Conservation (phyloP, 306 rosid genomes). For the Hippophae tibetana region DNA sequence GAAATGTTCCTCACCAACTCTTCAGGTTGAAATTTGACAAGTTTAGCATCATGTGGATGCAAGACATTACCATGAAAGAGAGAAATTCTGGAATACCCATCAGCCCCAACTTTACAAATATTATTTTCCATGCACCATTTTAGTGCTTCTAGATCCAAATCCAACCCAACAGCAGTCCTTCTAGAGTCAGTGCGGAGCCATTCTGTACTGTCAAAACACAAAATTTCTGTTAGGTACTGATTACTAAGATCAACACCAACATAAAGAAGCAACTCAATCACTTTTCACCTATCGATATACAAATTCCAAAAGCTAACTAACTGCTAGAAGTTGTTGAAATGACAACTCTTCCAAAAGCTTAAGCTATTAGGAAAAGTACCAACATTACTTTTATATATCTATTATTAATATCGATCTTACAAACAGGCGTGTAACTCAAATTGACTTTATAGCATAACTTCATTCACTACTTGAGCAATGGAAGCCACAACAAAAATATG, state of each 20-base stretch:
- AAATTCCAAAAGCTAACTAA: background rate
- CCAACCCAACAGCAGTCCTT: slow-evolving; percentile 74
- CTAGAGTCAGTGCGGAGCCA: slow-evolving; percentile 77
- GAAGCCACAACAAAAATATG: too few relatives aligned
- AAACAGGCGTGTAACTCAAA: too few relatives aligned
- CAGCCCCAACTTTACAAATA: slow-evolving; percentile 52
- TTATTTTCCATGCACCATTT: slow-evolving; percentile 80
- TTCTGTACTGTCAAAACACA: slow-evolving; percentile 46
- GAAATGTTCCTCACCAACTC: slow-evolving; percentile 39
- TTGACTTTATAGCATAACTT: too few relatives aligned
- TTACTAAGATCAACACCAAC: slow-evolving; percentile 3
- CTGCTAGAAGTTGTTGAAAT: too few relatives aligned
- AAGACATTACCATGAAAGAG: slow-evolving; percentile 89
- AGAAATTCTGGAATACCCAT: slow-evolving; percentile 64
- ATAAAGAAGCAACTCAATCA: background rate
- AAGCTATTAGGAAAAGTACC: too few relatives aligned
- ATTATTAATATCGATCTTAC: too few relatives aligned
- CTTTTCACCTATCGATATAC: background rate
- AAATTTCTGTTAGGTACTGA: slow-evolving; percentile 13
- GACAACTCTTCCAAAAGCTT: too few relatives aligned
- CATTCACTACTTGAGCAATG: too few relatives aligned
- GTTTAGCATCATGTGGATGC: slow-evolving; percentile 61
- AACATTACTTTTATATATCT: too few relatives aligned
- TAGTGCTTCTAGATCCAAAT: slow-evolving; percentile 74
- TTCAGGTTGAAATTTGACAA: slow-evolving; percentile 35